A percentile compares a stretch with the other conserved stretches of the same genome.
Conservation (phyloP, 306 rosid genomes). For the Castanopsis chinensis region DNA sequence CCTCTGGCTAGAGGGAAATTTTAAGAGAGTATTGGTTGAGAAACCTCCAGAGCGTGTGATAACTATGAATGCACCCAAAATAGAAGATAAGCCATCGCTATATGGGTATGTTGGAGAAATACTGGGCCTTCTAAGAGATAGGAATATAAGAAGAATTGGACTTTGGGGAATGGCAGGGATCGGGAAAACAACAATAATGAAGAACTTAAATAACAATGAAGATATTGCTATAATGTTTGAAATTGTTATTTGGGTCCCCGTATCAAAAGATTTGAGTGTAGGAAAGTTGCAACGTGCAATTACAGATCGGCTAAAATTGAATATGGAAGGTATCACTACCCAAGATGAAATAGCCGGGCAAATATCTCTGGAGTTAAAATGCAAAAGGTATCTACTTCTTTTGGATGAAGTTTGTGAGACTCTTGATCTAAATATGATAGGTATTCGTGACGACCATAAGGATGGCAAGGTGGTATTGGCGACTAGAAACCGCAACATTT, state of each 20-base stretch:
- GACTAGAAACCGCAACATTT: not conserved
- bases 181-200: not conserved
- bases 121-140: not conserved
- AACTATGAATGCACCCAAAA: not conserved
- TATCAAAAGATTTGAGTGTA: not conserved
- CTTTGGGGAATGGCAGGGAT: not conserved
- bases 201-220: not conserved
- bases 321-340: not conserved
- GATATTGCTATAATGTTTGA: not conserved
- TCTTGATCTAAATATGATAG: conserved; percentile 6
- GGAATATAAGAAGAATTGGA: not conserved
- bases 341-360: not conserved
- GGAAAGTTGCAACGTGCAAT: not conserved
- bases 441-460: not conserved
- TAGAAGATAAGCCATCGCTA: not conserved
- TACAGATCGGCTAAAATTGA: too few relatives aligned
- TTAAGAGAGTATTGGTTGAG: not conserved
- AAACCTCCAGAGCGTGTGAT: not conserved
- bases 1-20: not conserved
- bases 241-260: not conserved
- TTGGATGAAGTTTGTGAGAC: not conserved
- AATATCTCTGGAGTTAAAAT: conserved; percentile 3
- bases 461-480: conserved; percentile 25
- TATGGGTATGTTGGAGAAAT: not conserved
- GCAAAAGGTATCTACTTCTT: conserved; percentile 3